Conservation (phyloP, 2,329 filamentous ascomycete genomes). For the Alternaria triticina region DNA sequence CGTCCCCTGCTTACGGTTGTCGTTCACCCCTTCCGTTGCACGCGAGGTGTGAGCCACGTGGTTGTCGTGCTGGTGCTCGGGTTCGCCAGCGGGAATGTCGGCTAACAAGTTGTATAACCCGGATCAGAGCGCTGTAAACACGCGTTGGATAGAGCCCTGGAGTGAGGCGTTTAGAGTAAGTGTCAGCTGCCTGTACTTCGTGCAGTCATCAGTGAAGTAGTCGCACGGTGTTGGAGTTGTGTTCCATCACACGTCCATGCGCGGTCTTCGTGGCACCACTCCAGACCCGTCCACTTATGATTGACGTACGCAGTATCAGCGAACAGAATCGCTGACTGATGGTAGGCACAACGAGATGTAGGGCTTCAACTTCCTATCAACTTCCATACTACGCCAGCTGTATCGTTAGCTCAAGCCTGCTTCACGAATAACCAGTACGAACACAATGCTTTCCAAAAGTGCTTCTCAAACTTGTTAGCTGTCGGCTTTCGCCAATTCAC, state of each 20-base stretch:
- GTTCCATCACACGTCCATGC: background rate
- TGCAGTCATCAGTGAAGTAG: background rate
- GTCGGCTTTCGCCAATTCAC: constrained; percentile 65
- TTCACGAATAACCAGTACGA: constrained; percentile 63
- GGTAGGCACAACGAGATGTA: constrained; percentile 67
- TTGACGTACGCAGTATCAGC: background rate
- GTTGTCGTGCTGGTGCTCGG: constrained; percentile 12
- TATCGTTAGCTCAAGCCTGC: constrained; percentile 65
- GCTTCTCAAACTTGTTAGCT: constrained; percentile 68
- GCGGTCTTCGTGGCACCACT: background rate
- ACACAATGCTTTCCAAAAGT: constrained; percentile 58
- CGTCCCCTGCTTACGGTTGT: background rate
- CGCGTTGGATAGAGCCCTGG: constrained; percentile 39
- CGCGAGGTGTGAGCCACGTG: constrained; percentile 15
- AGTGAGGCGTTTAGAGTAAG: constrained; percentile 42
- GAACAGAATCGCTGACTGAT: constrained; percentile 13
- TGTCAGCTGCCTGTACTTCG: background rate
- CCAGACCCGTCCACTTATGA: background rate
- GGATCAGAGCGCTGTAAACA: constrained; percentile 35
- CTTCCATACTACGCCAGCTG: constrained; percentile 63
- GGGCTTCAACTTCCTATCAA: constrained; percentile 67
- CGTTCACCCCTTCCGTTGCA: constrained; percentile 1
- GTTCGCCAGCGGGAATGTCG: constrained; percentile 30
- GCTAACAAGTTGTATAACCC: constrained; percentile 37
- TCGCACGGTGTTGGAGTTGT: background rate